Conservation (phyloP, 768 basidiomycete species). For the Agaricus sinodeliciosus region DNA sequence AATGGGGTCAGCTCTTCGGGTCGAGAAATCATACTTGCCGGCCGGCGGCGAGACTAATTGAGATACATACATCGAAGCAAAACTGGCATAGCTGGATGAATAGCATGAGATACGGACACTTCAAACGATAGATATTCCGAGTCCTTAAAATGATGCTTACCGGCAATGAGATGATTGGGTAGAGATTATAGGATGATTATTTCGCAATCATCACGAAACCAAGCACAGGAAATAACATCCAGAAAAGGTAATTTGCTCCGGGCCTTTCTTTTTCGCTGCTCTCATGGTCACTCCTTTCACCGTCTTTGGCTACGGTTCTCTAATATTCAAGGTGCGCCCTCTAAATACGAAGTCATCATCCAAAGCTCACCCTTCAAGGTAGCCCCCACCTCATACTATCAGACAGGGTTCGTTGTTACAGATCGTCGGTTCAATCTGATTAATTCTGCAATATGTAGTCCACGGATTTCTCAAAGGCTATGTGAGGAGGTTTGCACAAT, state of each 20-base stretch:
- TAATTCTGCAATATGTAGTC: slow-evolving; percentile 26
- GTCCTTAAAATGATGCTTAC: too few relatives aligned
- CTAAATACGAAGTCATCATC: background rate
- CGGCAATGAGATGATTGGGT: too few relatives aligned
- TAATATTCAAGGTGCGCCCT: slow-evolving; percentile 76
- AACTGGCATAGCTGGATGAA: too few relatives aligned
- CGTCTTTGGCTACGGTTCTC: slow-evolving; percentile 89
- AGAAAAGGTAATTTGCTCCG: too few relatives aligned
- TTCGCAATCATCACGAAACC: background rate
- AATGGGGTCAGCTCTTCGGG: too few relatives aligned
- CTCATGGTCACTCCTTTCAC: slow-evolving; percentile 35
- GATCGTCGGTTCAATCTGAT: background rate
- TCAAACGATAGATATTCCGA: too few relatives aligned
- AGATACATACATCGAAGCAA: too few relatives aligned
- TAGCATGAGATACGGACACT: too few relatives aligned
- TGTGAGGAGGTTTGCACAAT: slow-evolving; percentile 85
- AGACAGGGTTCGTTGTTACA: slow-evolving; percentile 41
- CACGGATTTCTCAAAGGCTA: slow-evolving; percentile 88
- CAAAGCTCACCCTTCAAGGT: background rate
- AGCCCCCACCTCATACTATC: slow-evolving; percentile 83
- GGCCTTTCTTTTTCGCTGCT: background rate
- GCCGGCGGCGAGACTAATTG: too few relatives aligned
- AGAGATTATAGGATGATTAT: too few relatives aligned
- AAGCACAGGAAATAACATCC: too few relatives aligned
- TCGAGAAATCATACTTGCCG: too few relatives aligned